Conservation (phyloP, 208 protist species). For the Wallacemonas sp. region DNA sequence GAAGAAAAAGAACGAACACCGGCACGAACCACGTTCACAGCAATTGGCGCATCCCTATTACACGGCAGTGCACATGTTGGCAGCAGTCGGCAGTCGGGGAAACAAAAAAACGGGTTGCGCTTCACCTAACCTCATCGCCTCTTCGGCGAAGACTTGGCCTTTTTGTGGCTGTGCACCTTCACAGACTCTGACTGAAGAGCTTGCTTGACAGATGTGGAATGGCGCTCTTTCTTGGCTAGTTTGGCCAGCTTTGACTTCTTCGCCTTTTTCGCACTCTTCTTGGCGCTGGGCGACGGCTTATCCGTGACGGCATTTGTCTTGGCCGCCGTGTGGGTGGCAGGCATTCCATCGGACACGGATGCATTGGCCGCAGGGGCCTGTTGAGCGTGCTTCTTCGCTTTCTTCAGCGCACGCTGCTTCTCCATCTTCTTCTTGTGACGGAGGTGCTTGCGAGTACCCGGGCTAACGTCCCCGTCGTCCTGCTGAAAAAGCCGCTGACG, state of each 20-base stretch:
- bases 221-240: neutral
- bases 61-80: no score
- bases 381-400: neutral
- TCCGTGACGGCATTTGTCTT: no score
- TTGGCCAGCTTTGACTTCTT: slow-evolving; percentile 3
- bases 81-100: neutral
- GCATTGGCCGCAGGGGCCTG: neutral
- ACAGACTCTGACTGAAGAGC: no score
- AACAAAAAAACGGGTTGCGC: slow-evolving; percentile 5
- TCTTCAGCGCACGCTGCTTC: slow-evolving; percentile 5
- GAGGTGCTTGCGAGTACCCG: slow-evolving; percentile 2
- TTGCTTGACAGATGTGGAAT: neutral
- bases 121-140: no score
- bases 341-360: no score
- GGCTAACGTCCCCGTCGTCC: neutral
- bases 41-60: no score
- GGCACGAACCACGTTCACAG: neutral
- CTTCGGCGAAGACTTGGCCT: no score
- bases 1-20: neutral
- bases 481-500: neutral
- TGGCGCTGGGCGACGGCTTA: neutral
- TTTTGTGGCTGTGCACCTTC: no score
- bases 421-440: slow-evolving; percentile 7
- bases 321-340: no score
- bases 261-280: neutral